These are phyloP conservation scores for Stemphylium beticola DNA, from an alignment of 2,329 filamentous ascomycete genomes.

Conservation along the genomic window DNA sequence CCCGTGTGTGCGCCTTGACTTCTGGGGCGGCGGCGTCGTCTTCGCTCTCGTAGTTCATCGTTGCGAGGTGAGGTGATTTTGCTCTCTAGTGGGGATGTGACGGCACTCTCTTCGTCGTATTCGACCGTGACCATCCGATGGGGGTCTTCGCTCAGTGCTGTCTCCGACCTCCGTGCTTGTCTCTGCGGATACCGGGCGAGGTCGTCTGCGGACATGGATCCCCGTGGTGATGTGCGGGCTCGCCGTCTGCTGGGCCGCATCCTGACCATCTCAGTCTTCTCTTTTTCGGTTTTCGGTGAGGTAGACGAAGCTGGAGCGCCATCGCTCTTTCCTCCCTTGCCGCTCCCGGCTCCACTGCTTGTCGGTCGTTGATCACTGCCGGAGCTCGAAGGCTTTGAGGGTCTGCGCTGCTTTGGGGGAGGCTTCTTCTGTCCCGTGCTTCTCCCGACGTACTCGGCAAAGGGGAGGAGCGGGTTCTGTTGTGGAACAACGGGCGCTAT, in stretches of 20 bases:
- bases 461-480: conserved; percentile 24
- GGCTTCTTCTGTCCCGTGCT: conserved; percentile 35
- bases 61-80: conserved; percentile 21
- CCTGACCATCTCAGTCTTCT: conserved; percentile 34
- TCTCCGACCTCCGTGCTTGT: conserved; percentile 31
- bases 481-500: conserved; percentile 16
- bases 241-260: conserved; percentile 38
- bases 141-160: conserved; percentile 30
- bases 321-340: conserved; percentile 29
- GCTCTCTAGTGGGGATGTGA: conserved; percentile 19
- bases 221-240: conserved; percentile 38
- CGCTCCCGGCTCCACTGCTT: conserved; percentile 44
- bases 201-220: conserved; percentile 43
- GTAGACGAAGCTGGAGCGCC: conserved; percentile 22
- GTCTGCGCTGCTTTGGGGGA: conserved; percentile 31
- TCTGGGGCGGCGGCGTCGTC: conserved; percentile 36
- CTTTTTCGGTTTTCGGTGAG: conserved; percentile 30
- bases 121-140: conserved; percentile 38
- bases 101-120: conserved; percentile 27
- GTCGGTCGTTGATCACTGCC: conserved; percentile 41
- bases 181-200: conserved; percentile 19
- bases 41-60: conserved; percentile 37
- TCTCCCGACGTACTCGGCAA: conserved; percentile 36
- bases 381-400: conserved; percentile 39
- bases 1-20: conserved; percentile 32